These are phyloP conservation scores for Neopestalotiopsis sp. DNA, from an alignment of 2,329 filamentous ascomycete genomes.

Conservation along the genomic window DNA sequence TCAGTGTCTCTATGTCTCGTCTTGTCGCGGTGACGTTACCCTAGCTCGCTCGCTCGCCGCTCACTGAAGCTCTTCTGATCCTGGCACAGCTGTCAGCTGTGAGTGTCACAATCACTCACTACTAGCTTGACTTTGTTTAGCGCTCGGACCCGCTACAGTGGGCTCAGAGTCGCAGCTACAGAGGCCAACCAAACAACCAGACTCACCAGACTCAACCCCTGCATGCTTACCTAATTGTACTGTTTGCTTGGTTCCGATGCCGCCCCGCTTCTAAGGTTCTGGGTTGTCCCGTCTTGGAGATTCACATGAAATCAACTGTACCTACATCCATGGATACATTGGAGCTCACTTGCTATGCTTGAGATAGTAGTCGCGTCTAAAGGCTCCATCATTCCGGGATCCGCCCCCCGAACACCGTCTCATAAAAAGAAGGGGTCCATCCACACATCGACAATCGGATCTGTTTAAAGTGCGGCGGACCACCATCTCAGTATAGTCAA, in stretches of 20 bases:
- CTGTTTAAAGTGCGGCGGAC: neutral
- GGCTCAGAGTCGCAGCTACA: too few relatives aligned
- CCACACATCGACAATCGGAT: neutral
- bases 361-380: neutral
- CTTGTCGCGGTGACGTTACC: slow-evolving; percentile 1
- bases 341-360: neutral
- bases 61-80: neutral
- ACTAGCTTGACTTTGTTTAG: neutral
- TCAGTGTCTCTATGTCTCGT: neutral
- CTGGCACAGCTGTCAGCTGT: neutral
- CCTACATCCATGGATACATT: too few relatives aligned
- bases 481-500: slow-evolving; percentile 11
- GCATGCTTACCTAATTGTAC: slow-evolving; percentile 11
- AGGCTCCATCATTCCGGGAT: neutral
- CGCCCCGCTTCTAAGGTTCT: neutral
- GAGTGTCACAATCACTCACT: neutral
- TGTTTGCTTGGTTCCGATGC: neutral
- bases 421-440: slow-evolving; percentile 6
- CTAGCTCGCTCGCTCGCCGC: neutral
- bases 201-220: neutral
- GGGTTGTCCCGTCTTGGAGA: neutral
- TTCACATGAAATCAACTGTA: slow-evolving; percentile 13
- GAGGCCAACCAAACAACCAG: too few relatives aligned
- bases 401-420: neutral
- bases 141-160: neutral